Base-by-base conservation (phyloP, 2,329 filamentous ascomycete genomes). In the Epichloe scottii region DNA sequence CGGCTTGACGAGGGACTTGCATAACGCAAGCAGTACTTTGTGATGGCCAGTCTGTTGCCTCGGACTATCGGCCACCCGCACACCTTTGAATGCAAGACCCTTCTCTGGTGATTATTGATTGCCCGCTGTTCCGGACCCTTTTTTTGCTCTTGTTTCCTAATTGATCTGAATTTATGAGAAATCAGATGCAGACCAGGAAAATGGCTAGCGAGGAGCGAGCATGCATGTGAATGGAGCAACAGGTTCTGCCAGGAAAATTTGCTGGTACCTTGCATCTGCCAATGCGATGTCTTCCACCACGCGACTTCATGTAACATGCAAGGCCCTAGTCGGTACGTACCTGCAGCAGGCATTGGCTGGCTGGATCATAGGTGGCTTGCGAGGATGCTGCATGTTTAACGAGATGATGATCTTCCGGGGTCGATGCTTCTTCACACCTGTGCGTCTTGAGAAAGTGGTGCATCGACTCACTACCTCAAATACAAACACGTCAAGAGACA, bases 221-320 rank as follows among this genome's bases (percentile, higher is more conserved):
- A 37, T 21, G 33, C 12, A 46, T 35, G 10, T 23, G 33, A 30
- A 17, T 19, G 37, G 35, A 38, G 34, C 17, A 21, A 21, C 15
- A 42, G 8, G 23, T n/a, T 43, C 41, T 38, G 14, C 19, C 34
- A 19, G 26, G 34, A 44, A n/a, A 17, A 30, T 42, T 50, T 50
- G 48, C 48, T 45, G 48, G 48, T 50, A 50, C 40, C 41, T 47
- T 37, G 37, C 39, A 26, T 34, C 17, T 26, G 33, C 47, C 47
- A 38, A 42, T 23, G 38, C 30, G 30, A 30, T 41, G 46, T 7
- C 34, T 15, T 23, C 40, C 41, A 39, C 41, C 48, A 50, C 48
- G 26, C 39, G 33, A 30, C 30, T n/a, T n/a, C n/a, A n/a, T n/a
- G n/a, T 30, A 30, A 26, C 8, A 34, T 21, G 46, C 48, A 50